Conservation (phyloP, 75 land plant genomes). For the Pinus albicaulis region DNA sequence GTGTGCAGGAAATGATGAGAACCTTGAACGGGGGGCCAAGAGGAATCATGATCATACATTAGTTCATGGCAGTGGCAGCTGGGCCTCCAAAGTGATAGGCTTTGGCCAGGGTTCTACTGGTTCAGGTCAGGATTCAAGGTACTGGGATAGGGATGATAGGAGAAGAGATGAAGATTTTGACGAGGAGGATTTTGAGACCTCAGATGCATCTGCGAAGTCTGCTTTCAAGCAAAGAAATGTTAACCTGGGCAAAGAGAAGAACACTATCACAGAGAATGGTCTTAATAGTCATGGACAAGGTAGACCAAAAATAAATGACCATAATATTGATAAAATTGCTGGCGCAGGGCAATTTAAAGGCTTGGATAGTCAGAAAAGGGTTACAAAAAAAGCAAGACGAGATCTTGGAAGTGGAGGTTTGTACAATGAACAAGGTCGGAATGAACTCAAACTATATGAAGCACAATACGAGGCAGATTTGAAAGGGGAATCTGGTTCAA, state of each 20-base stretch:
- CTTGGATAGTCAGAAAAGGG: background rate
- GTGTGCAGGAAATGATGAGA: background rate
- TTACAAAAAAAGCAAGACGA: background rate
- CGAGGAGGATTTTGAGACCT: slow-evolving; percentile 22
- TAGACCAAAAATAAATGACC: background rate
- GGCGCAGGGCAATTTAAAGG: background rate
- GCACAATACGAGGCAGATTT: slow-evolving; percentile 65
- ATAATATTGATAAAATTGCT: background rate
- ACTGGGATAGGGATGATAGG: slow-evolving; percentile 85
- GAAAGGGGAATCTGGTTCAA: slow-evolving; percentile 5
- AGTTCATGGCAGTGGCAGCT: slow-evolving; percentile 1
- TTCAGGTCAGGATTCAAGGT: slow-evolving; percentile 67
- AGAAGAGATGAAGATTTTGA: slow-evolving; percentile 56
- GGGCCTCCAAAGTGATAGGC: slow-evolving; percentile 26
- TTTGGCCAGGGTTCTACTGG: slow-evolving; percentile 49
- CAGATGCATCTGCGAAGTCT: background rate
- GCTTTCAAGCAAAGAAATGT: background rate
- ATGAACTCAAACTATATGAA: slow-evolving; percentile 68
- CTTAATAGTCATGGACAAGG: background rate
- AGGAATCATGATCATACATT: background rate
- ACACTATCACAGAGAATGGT: background rate
- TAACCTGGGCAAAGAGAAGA: slow-evolving; percentile 4
- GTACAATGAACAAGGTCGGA: slow-evolving; percentile 77
- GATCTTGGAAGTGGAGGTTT: slow-evolving; percentile 24
- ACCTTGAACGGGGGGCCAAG: background rate